These are phyloP conservation scores for Aspergillus calidoustus DNA, from an alignment of 2,329 filamentous ascomycete species.

Conservation along the genomic window DNA sequence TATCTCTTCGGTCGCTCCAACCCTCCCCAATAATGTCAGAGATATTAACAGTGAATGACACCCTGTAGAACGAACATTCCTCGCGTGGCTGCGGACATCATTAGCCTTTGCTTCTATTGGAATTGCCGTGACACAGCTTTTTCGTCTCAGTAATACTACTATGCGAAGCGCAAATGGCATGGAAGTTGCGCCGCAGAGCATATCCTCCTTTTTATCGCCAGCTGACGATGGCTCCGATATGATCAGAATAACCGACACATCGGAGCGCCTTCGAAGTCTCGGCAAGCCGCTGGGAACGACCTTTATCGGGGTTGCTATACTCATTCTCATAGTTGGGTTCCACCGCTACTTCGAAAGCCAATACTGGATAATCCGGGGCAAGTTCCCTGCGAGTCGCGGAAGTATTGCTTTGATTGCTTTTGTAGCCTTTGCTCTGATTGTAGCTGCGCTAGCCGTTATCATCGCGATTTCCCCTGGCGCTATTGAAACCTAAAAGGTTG, in stretches of 20 bases:
- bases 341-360: constrained; percentile 70
- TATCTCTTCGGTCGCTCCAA: background rate
- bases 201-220: constrained; percentile 28
- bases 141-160: constrained; percentile 63
- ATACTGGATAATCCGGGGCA: constrained; percentile 69
- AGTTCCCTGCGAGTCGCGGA: constrained; percentile 67
- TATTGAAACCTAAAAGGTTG: constrained; percentile 31
- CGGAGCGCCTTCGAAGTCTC: constrained; percentile 51
- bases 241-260: constrained; percentile 23
- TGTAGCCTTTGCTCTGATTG: constrained; percentile 61
- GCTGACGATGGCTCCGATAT: constrained; percentile 23
- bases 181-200: constrained; percentile 22
- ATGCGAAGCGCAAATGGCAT: constrained; percentile 12
- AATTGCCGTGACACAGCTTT: constrained; percentile 69
- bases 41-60: constrained; percentile 4
- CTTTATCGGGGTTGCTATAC: constrained; percentile 64
- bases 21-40: constrained; percentile 8
- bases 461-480: constrained; percentile 56
- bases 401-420: constrained; percentile 63
- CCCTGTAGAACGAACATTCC: constrained; percentile 66
- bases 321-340: constrained; percentile 66
- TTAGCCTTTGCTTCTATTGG: constrained; percentile 69
- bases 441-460: constrained; percentile 64
- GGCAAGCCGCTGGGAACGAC: constrained; percentile 68
- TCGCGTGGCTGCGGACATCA: constrained; percentile 69